Base-by-base conservation (phyloP, 148 eudicot genomes). In the Dysphania ambrosioides region DNA sequence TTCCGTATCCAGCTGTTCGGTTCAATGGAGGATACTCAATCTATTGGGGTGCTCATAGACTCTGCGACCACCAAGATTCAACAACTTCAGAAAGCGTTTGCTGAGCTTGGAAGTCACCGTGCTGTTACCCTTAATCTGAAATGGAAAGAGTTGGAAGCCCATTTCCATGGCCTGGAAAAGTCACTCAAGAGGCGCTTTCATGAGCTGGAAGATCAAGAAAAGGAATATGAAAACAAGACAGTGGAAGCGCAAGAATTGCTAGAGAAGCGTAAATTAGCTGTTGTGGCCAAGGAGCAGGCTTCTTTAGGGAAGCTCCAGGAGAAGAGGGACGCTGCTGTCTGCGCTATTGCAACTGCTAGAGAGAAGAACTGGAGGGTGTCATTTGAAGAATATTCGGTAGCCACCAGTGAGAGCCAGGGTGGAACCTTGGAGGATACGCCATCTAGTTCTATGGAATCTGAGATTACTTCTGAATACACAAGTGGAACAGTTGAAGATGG, bases 61-160 rank as follows among this genome's bases (percentile, higher is more conserved):
- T 90, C 97, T 59, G 87, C 99, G n/a, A 80, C 91, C 77, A 89
- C 99, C 29, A 96, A 92, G 87, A 89, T 96, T 78, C 95, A 92
- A 64, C 99, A 90, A 77, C 97, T 92, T 78, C 99, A 96, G 87
- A 93, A 93, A 82, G 97, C 99, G 80, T 96, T 96, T 83, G 90
- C 97, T 72, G 99, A 96, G 85, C 97, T 96, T 49, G 97, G 92
- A 89, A 90, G 97, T 79, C 90, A 87, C 74, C 89, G 97, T 41
- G 95, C 97, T n/a, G 75, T 92, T 35, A 86, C 97, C 75, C 87
- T 96, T 12, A 96, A 96, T 83, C 71, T 92, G 83, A 90, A 96
- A 91, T 96, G 99, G 99, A 85, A 92, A 84, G 97, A 92, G 83
- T 89, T 96, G 70, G 99, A 96, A 78, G 97, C 91, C 68, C 99